Conservation (phyloP, 169 alveolate genomes). For the Eimeria maxima region DNA sequence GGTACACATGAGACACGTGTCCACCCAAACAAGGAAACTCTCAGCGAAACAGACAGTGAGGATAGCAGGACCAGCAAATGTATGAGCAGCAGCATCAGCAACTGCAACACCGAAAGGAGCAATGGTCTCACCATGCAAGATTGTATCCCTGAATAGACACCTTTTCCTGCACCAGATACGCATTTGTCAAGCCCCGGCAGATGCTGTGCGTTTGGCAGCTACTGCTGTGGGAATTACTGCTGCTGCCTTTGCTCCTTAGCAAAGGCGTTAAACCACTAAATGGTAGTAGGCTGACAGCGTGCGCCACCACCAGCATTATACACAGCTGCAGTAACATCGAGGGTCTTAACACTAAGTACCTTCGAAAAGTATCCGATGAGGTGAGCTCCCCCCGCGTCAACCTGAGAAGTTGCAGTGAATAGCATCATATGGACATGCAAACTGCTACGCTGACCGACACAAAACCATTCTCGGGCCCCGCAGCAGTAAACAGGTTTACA, state of each 20-base stretch:
- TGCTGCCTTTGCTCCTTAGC: not conserved
- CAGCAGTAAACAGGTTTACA: not conserved
- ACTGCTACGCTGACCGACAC: not conserved
- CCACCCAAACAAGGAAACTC: not conserved
- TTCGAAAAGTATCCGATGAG: conserved; percentile 95
- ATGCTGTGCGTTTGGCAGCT: not conserved
- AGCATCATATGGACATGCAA: not conserved
- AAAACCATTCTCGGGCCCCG: not conserved
- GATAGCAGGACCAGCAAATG: not conserved
- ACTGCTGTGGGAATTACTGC: not conserved
- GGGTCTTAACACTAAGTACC: conserved; percentile 35
- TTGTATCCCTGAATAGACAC: conserved; percentile 90
- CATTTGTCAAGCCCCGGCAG: not conserved
- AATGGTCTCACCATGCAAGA: conserved; percentile 89
- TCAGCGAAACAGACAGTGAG: not conserved
- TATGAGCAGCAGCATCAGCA: conserved; percentile 22
- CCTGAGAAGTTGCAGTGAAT: conserved; percentile 57
- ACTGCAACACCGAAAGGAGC: conserved; percentile 2
- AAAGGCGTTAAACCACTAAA: not conserved
- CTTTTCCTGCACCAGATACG: conserved; percentile 87
- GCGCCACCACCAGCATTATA: conserved; percentile 12
- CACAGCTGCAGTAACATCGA: not conserved
- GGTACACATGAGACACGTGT: not conserved
- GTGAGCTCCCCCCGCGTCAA: conserved; percentile 91
- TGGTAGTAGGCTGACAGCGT: not conserved